Conservation (phyloP, 2,329 filamentous ascomycete genomes). For the Aureobasidium melanogenum region DNA sequence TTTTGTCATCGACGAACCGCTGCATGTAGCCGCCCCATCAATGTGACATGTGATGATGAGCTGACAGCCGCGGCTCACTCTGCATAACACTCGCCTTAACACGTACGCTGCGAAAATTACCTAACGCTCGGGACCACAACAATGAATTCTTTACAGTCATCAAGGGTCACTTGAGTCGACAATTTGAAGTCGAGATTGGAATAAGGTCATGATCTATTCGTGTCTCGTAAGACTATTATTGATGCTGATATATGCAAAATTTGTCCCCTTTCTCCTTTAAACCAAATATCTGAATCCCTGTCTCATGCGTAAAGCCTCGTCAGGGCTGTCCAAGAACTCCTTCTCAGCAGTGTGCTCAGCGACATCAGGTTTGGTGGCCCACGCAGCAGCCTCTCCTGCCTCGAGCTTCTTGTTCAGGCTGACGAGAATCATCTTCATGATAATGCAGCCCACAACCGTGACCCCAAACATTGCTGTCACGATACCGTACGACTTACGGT, state of each 20-base stretch:
- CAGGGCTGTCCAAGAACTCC: conserved; percentile 8
- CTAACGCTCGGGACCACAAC: background rate
- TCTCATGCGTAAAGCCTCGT: conserved; percentile 14
- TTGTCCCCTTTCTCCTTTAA: background rate
- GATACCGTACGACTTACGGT: conserved; percentile 56
- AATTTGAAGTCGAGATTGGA: background rate
- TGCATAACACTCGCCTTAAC: background rate
- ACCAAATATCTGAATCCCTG: conserved; percentile 22
- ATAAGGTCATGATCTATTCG: background rate
- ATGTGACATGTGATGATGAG: background rate
- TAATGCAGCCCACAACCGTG: conserved; percentile 42
- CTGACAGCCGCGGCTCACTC: background rate
- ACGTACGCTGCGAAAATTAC: background rate
- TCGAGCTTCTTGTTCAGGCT: conserved; percentile 21
- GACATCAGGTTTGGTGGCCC: conserved; percentile 15
- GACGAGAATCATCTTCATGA: conserved; percentile 16
- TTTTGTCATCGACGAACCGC: background rate
- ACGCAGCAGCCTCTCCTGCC: conserved; percentile 17
- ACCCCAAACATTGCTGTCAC: conserved; percentile 56
- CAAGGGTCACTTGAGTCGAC: background rate
- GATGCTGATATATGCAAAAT: background rate
- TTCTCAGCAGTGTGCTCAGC: conserved; percentile 13
- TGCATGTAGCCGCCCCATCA: background rate
- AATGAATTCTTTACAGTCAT: too few relatives aligned
- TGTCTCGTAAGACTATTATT: background rate